phyloP scores from a whole-genome alignment of 148 eudicot genomes.

The Camellia japonica region DNA sequence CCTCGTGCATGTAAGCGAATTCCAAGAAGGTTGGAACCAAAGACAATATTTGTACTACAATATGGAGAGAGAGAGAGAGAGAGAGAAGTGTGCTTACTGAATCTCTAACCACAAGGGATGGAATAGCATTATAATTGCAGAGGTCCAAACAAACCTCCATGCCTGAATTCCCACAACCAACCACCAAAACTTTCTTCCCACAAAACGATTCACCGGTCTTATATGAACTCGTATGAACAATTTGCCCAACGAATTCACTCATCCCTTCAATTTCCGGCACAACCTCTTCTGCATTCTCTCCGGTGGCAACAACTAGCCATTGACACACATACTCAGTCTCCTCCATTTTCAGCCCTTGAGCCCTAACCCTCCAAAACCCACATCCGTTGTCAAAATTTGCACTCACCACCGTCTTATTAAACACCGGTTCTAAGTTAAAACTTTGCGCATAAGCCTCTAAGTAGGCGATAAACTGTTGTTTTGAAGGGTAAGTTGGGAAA shows the following conservation, averaged over 20 bases:
- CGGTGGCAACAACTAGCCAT: conserved; percentile 69
- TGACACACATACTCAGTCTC: conserved; percentile 24
- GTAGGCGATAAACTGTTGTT: conserved; percentile 54
- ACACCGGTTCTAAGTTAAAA: conserved; percentile 38
- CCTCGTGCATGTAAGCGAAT: conserved; percentile 29
- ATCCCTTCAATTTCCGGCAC: conserved; percentile 46
- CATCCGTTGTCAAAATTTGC: conserved; percentile 34
- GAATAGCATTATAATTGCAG: conserved; percentile 53
- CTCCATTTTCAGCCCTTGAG: conserved; percentile 11
- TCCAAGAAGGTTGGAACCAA: conserved; percentile 30
- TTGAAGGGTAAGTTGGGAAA: conserved; percentile 63
- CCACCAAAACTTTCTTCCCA: conserved; percentile 53
- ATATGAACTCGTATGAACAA: conserved; percentile 55
- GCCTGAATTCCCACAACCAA: conserved; percentile 84
- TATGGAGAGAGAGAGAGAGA: background rate
- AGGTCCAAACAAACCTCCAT: conserved; percentile 81
- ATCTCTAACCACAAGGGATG: conserved; percentile 65
- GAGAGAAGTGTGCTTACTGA: conserved; percentile 41
- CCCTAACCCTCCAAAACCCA: conserved; percentile 45
- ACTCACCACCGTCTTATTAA: conserved; percentile 33
- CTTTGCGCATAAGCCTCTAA: conserved; percentile 38
- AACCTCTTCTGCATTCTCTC: conserved; percentile 61
- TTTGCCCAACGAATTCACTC: conserved; percentile 35
- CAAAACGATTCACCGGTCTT: conserved; percentile 46
- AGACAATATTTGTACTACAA: background rate